Evolutionary conservation across 2,329 filamentous ascomycete species (phyloP).

Genomic region (Leptosphaerulina australis): DNA sequence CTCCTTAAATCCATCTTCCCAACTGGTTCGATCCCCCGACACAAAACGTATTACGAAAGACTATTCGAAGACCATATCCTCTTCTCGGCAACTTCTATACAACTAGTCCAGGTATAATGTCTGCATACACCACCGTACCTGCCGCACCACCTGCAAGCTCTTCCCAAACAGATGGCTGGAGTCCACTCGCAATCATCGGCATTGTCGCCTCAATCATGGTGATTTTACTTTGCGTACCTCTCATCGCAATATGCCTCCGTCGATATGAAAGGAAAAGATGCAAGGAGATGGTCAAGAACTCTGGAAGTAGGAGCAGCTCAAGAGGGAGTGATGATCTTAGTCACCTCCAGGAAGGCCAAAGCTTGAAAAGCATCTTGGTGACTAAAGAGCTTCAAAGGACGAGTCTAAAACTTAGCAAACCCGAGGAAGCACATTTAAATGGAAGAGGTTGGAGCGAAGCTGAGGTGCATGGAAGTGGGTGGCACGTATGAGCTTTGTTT

Average conservation of each 20-base stretch:
- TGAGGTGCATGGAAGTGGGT: constrained; percentile 24
- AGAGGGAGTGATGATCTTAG: constrained; percentile 13
- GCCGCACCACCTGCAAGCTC: constrained; percentile 21
- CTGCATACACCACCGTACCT: constrained; percentile 6
- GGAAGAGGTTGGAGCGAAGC: constrained; percentile 28
- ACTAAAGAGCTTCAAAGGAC: constrained; percentile 31
- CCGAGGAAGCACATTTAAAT: constrained; percentile 20
- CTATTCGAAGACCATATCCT: background rate
- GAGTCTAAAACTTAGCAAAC: constrained; percentile 26
- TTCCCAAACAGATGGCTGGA: constrained; percentile 23
- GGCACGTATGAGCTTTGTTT: constrained; percentile 9
- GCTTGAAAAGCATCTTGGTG: constrained; percentile 30
- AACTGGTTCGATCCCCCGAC: too few species aligned
- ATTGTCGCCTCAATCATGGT: constrained; percentile 29
- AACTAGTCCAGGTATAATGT: background rate
- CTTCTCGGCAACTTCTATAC: background rate
- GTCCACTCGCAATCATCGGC: constrained; percentile 30
- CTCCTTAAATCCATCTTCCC: too few species aligned
- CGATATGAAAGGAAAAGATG: constrained; percentile 29
- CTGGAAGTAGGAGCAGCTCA: constrained; percentile 13
- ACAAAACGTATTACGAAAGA: constrained; percentile 1
- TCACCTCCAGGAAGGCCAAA: constrained; percentile 21
- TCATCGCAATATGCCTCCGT: constrained; percentile 28
- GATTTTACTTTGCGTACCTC: constrained; percentile 26
- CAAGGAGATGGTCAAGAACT: constrained; percentile 22